These are phyloP conservation scores for Pisolithus marmoratus DNA, from an alignment of 768 basidiomycete species.

Conservation along the genomic window DNA sequence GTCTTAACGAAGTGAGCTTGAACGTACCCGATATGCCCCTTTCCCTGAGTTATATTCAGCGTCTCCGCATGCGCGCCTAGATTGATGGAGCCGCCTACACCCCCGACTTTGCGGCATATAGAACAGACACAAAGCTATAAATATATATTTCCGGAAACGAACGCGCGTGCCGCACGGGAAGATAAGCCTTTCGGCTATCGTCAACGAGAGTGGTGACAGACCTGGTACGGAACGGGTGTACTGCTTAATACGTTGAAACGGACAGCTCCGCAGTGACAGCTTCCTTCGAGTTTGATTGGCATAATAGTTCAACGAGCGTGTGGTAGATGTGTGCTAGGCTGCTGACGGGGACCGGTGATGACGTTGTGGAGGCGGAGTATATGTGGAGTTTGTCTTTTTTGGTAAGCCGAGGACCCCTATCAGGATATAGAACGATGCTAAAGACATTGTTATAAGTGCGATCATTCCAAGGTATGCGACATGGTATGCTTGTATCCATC, in stretches of 20 bases:
- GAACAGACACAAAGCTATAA: conserved; percentile 56
- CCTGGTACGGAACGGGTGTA: conserved; percentile 62
- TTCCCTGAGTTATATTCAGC: conserved; percentile 45
- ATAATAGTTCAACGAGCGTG: conserved; percentile 23
- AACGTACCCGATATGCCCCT: conserved; percentile 47
- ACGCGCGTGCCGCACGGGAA: neutral
- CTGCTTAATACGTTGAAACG: conserved; percentile 36
- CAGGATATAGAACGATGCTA: too few relatives aligned
- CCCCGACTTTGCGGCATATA: conserved; percentile 68
- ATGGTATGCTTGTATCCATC: too few relatives aligned
- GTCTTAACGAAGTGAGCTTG: too few relatives aligned
- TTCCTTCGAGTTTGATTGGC: conserved; percentile 47
- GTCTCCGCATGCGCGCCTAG: conserved; percentile 52
- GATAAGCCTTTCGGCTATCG: too few relatives aligned
- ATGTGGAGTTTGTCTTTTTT: too few relatives aligned
- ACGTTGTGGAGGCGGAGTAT: too few relatives aligned
- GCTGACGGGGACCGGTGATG: too few relatives aligned
- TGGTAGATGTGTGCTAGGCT: too few relatives aligned
- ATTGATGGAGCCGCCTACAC: conserved; percentile 59
- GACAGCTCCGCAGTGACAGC: conserved; percentile 33
- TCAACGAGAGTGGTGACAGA: conserved; percentile 11
- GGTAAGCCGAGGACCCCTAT: too few relatives aligned
- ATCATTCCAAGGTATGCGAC: too few relatives aligned
- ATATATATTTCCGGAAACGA: neutral
- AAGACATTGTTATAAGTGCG: too few relatives aligned